Conservation (phyloP, 78 protist genomes). For the Pelomyxa schiedti region DNA sequence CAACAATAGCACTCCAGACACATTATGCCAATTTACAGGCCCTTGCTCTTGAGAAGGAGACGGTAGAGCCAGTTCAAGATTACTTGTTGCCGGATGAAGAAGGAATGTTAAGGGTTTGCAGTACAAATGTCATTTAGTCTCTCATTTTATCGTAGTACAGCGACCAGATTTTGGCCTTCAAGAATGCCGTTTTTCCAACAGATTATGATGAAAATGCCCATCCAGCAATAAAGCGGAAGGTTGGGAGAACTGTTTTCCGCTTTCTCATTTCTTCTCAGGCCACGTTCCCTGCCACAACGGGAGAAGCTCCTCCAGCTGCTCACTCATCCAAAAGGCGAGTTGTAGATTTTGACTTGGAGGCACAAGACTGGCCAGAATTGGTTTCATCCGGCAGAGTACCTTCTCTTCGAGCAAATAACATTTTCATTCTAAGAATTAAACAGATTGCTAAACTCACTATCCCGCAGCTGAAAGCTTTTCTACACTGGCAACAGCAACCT, state of each 20-base stretch:
- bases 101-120: slow-evolving; percentile 8
- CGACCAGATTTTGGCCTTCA: slow-evolving; percentile 2
- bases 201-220: slow-evolving; percentile 17
- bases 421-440: too few species aligned
- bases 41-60: slow-evolving; percentile 46
- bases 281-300: too few species aligned
- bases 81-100: slow-evolving; percentile 11
- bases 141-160: not conserved
- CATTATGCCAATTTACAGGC: slow-evolving; percentile 49
- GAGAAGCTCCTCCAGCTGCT: not conserved
- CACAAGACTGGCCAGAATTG: not conserved
- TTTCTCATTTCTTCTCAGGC: not conserved
- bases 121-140: not conserved
- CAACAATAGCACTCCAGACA: slow-evolving; percentile 15
- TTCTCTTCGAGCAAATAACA: too few species aligned
- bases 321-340: not conserved
- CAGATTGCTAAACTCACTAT: slow-evolving; percentile 23
- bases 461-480: not conserved
- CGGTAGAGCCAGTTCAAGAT: slow-evolving; percentile 19
- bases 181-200: slow-evolving; percentile 5
- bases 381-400: too few species aligned
- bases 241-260: slow-evolving; percentile 4
- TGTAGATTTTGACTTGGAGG: not conserved
- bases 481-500: too few species aligned
- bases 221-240: slow-evolving; percentile 1